Conservation (phyloP, 2,329 filamentous ascomycete genomes). For the Aureobasidium mangrovei region DNA sequence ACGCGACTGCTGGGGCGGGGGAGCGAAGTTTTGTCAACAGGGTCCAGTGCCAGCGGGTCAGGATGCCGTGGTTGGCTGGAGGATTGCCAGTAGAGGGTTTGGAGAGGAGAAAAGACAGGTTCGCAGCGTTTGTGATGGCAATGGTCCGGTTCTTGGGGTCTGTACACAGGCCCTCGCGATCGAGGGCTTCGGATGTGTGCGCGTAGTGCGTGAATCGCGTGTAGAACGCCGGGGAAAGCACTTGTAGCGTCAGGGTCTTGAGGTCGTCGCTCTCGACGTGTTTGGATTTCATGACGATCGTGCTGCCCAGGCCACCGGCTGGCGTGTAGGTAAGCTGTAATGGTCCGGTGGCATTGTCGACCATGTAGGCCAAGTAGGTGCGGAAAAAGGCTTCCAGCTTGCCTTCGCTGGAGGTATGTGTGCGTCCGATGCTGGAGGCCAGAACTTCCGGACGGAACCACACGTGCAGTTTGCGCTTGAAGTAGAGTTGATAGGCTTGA, state of each 20-base stretch:
- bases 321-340: slow-evolving; percentile 48
- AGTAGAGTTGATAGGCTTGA: slow-evolving; percentile 52
- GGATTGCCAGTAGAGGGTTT: not conserved
- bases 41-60: slow-evolving; percentile 26
- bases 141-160: slow-evolving; percentile 50
- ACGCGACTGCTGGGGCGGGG: slow-evolving; percentile 31
- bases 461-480: slow-evolving; percentile 49
- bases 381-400: slow-evolving; percentile 32
- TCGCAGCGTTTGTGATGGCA: slow-evolving; percentile 46
- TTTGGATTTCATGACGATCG: not conserved
- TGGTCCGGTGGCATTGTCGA: slow-evolving; percentile 37
- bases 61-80: not conserved
- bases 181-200: slow-evolving; percentile 53
- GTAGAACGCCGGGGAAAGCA: slow-evolving; percentile 60
- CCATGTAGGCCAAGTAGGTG: slow-evolving; percentile 36
- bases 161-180: slow-evolving; percentile 45
- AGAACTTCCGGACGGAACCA: slow-evolving; percentile 58
- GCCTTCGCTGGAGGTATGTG: slow-evolving; percentile 44
- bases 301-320: slow-evolving; percentile 24
- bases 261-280: slow-evolving; percentile 25
- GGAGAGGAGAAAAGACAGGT: slow-evolving; percentile 39
- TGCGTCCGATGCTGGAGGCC: slow-evolving; percentile 45
- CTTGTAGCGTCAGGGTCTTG: slow-evolving; percentile 44
- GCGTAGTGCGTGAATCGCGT: slow-evolving; percentile 55
- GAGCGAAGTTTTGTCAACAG: slow-evolving; percentile 32